Conservation (phyloP, 208 protist species). For the Angomonas deanei region DNA sequence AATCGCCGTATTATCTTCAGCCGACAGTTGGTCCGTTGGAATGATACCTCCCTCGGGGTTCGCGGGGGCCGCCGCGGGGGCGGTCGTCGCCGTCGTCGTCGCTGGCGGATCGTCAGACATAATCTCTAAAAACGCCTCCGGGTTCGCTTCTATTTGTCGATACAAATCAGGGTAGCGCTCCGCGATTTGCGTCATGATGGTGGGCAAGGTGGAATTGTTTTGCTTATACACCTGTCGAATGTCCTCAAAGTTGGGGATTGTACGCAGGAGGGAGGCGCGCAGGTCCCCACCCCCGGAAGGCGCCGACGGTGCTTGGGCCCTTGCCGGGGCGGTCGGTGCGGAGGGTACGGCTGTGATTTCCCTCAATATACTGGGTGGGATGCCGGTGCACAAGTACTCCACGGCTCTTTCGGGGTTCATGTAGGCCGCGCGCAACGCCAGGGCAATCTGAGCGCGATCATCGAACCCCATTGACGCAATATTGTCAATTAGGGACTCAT, state of each 20-base stretch:
- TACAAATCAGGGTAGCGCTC: slow-evolving; percentile 64
- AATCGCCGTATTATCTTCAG: slow-evolving; percentile 41
- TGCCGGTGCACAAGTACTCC: slow-evolving; percentile 82
- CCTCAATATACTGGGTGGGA: slow-evolving; percentile 39
- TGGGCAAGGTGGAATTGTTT: slow-evolving; percentile 49
- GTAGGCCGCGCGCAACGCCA: slow-evolving; percentile 76
- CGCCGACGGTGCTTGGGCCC: slow-evolving; percentile 1
- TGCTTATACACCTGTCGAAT: slow-evolving; percentile 53
- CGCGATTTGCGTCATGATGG: slow-evolving; percentile 64
- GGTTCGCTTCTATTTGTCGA: slow-evolving; percentile 51
- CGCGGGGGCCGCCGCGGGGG: not conserved
- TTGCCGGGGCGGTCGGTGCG: slow-evolving; percentile 1
- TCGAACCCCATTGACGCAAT: slow-evolving; percentile 86
- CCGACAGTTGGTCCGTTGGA: slow-evolving; percentile 26
- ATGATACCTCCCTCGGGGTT: not conserved
- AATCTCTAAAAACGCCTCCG: slow-evolving; percentile 57
- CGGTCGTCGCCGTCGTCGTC: not conserved
- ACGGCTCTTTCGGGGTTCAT: slow-evolving; percentile 86
- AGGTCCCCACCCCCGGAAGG: slow-evolving; percentile 17
- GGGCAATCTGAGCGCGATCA: slow-evolving; percentile 61
- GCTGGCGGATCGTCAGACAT: slow-evolving; percentile 42
- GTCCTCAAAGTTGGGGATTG: slow-evolving; percentile 70
- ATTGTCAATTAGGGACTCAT: slow-evolving; percentile 60
- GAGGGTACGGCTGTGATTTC: slow-evolving; percentile 19
- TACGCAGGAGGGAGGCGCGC: slow-evolving; percentile 30